Base-by-base conservation (phyloP, 352 stramenopile species). In the Phytopythium boreale region DNA sequence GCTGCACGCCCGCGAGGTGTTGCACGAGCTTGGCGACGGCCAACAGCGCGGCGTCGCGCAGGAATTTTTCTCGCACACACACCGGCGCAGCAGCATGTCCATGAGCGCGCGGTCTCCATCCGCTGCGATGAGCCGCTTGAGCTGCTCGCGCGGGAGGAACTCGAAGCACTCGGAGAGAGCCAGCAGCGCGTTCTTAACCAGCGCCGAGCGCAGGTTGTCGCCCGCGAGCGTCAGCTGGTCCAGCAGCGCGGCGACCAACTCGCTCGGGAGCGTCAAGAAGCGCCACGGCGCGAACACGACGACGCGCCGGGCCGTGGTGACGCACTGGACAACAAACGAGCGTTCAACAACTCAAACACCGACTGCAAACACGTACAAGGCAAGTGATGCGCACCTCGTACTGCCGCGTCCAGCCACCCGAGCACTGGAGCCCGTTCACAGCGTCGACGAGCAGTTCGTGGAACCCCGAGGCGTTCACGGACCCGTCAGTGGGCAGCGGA, bases 171-270 rank as follows among this genome's bases (percentile, higher is more conserved):
- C 84, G 10, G 74, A 69, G 50, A 79, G 68, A 20, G 80, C 80
- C 8, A 91, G 50, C 29, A 93, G 57, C 46, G 79, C 84, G 52
- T 93, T 93, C 64, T 90, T 90, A n/a, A 76, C 77, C 15, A 87
- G 74, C 4, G 81, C 72, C 0, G 82, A 91, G 27, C 84, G 84
- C 46, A 93, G 63, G 70, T 85, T 89, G 62, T 92, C 76, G 43
- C 80, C 76, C 12, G 72, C 80, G 19, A 75, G 26, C 2, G 72
- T 61, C 37, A 93, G 67, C 6, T 56, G 64, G 5, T 68, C 59
- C 6, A 91, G 27, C n/a, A 84, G 61, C 1, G 52, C 56, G 11
- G 65, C 62, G 0, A 82, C 43, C 12, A 80, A 59, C 11, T 62
- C 55, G 11, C 55, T 63, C 7, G 63, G 60, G 15, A 87, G 34